phyloP scores from a whole-genome alignment of 768 basidiomycete species.

The Mrakia frigida region DNA sequence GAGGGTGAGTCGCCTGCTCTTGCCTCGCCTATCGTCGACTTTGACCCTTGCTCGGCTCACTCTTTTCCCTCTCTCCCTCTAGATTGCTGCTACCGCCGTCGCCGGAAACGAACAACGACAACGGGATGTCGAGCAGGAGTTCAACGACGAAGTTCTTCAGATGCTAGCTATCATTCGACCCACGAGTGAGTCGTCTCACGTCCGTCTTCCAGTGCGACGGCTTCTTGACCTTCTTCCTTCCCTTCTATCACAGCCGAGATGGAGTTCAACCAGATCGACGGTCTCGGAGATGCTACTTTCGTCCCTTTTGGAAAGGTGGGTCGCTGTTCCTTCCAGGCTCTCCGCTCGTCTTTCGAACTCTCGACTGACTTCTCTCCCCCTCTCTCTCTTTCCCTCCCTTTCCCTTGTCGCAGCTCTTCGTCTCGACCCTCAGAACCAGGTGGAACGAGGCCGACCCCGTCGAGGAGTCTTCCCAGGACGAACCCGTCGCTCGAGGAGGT shows the following conservation, averaged over 20 bases:
- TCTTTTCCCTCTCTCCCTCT: not conserved
- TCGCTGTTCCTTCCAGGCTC: too few relatives aligned
- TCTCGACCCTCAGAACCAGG: not conserved
- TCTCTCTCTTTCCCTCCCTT: not conserved
- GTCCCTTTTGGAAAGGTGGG: not conserved
- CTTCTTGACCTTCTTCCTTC: not conserved
- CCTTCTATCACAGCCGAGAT: not conserved
- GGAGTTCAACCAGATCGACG: conserved; percentile 11
- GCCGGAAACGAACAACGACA: not conserved
- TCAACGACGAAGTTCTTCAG: conserved; percentile 38
- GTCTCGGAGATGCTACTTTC: not conserved
- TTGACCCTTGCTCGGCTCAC: not conserved
- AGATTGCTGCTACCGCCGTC: not conserved
- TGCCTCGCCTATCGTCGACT: not conserved
- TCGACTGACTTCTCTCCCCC: not conserved
- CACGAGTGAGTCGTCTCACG: conserved; percentile 34
- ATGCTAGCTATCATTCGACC: conserved; percentile 40
- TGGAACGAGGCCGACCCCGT: not conserved
- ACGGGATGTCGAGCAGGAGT: conserved; percentile 10
- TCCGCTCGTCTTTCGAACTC: too few relatives aligned
- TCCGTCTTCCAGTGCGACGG: not conserved
- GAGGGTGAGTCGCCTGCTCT: not conserved
- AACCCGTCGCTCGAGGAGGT: not conserved
- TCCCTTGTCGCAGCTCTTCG: conserved; percentile 2
- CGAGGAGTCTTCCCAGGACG: not conserved